Percentiles rank a stretch among this genome's conserved stretches.
These are phyloP conservation scores for Leccinellum rugosiceps DNA, from an alignment of 768 basidiomycete species.

Conservation along the genomic window DNA sequence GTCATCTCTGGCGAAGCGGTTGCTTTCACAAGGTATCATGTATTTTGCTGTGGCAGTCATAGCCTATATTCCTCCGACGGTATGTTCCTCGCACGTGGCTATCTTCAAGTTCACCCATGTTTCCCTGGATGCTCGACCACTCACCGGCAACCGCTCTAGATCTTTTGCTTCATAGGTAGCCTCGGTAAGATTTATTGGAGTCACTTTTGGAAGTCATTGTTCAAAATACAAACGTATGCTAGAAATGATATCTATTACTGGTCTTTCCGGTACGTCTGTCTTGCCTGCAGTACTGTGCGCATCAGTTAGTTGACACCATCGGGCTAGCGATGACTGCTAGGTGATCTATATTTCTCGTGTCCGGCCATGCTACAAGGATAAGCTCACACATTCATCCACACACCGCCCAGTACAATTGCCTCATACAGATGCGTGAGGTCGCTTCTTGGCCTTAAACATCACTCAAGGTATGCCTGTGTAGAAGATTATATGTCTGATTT, in stretches of 20 bases:
- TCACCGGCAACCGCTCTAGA: neutral
- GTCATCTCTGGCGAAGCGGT: constrained; percentile 13
- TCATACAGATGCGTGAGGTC: constrained; percentile 15
- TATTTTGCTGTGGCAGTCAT: constrained; percentile 20
- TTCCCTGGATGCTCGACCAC: neutral
- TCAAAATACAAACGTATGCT: neutral
- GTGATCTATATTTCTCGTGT: neutral
- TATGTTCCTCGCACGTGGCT: neutral
- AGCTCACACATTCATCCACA: no score
- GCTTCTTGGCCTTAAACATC: constrained; percentile 8
- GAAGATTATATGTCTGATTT: no score
- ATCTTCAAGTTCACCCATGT: neutral
- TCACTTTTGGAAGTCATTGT: neutral
- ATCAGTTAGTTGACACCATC: neutral
- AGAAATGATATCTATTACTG: constrained; percentile 7
- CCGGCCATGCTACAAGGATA: no score
- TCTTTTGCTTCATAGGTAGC: constrained; percentile 10
- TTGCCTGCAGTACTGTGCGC: neutral
- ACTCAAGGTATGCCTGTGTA: no score
- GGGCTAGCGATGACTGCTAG: constrained; percentile 14
- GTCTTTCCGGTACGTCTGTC: constrained; percentile 8
- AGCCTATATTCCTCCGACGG: constrained; percentile 16
- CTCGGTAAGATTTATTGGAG: neutral
- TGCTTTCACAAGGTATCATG: constrained; percentile 18
- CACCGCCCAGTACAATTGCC: constrained; percentile 10